Base-by-base conservation (phyloP, 176 grass and related monocot species). In the Avena sativa region DNA sequence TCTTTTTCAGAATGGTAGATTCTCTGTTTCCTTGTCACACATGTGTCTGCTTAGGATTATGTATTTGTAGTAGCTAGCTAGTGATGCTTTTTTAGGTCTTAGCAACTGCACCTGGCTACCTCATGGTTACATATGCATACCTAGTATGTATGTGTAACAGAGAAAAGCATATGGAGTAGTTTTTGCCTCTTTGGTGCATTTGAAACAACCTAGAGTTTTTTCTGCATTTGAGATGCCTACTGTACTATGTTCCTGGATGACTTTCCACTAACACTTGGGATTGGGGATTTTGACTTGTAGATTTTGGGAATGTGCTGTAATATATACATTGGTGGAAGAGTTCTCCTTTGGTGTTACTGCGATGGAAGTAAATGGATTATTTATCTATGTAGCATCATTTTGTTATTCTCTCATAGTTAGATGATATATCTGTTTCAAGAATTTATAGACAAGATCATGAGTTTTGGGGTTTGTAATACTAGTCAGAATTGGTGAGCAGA, bases 121-220 rank as follows among this genome's bases (percentile, higher is more conserved):
- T 85, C 61, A 19, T 75, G 76, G 52, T 81, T 78, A 79, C 82
- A 63, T 88, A 88, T 82, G 86, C 81, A 79, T 82, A 49, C 83
- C 23, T 78, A 79, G 83, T 89, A 88, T 81, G 76, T 88, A 61
- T 80, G 79, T 56, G 74, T 76, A 52, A 58, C 79, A 66, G 83
- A 38, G 36, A 80, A 61, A 80, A 61, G 85, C 85, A 68, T 88
- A 80, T 88, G 86, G 86, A 79, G 71, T 61, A 53, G 72, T 52
- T 90, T 85, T 86, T 83, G 82, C 86, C 86, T 19, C 63, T 91
- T 17, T 78, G 86, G 46, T 82, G 78, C 86, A 88, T 85, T 72
- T 60, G 85, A 71, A 59, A 36, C 72, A 44, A 65, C 44, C 57
- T 64, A 76, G 57, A 32, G 71, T 25, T 78, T 58, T 83, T 60